Evolutionary conservation across 768 basidiomycete species (phyloP).

Genomic region (Mycena vitilis): DNA sequence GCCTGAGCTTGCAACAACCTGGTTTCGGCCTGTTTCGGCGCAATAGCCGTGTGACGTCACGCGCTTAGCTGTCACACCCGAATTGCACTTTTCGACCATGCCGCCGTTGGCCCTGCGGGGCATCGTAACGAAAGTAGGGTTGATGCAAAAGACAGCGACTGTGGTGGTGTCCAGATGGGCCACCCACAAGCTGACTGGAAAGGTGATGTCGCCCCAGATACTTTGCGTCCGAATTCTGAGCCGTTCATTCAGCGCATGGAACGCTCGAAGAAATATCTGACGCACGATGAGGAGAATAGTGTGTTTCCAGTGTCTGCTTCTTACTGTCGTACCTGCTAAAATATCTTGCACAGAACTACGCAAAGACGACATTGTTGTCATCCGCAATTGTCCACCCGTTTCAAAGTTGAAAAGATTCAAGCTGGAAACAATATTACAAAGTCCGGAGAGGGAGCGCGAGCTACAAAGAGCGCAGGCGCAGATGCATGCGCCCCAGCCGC

Average conservation of each 20-base stretch:
- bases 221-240: constrained; percentile 9
- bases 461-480: constrained; percentile 32
- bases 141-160: constrained; percentile 87
- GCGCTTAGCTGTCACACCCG: not conserved
- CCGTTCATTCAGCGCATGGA: constrained; percentile 67
- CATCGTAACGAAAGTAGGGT: constrained; percentile 82
- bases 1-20: too few relatives aligned
- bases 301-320: constrained; percentile 41
- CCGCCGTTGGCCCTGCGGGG: constrained; percentile 83
- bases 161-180: constrained; percentile 83
- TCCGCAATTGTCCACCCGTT: constrained; percentile 85
- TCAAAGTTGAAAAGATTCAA: constrained; percentile 84
- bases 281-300: constrained; percentile 83
- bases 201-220: constrained; percentile 58
- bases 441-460: constrained; percentile 74
- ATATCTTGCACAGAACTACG: constrained; percentile 61
- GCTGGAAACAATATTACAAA: constrained; percentile 73
- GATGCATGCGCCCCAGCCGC: constrained; percentile 19
- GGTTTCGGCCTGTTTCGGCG: too few relatives aligned
- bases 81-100: constrained; percentile 54
- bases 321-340: constrained; percentile 22
- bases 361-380: constrained; percentile 76
- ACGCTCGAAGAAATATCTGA: constrained; percentile 80
- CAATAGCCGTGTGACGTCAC: not conserved
- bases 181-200: constrained; percentile 79